Conservation (phyloP, 1,284 basidiomycete genomes). For the Bondarzewia mesenterica region DNA sequence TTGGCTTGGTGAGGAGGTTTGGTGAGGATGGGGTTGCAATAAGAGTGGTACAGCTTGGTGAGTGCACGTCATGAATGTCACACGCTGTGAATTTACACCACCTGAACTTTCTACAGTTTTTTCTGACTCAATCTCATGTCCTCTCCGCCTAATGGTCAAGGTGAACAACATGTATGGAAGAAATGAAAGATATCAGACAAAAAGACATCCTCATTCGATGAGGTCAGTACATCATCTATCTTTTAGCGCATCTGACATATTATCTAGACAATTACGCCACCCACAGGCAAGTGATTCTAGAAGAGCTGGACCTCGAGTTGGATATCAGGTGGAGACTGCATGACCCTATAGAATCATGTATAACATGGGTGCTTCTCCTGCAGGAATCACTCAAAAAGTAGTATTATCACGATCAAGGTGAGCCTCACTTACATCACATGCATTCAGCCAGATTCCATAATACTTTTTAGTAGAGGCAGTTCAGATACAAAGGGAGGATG, state of each 20-base stretch:
- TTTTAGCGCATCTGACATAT: background rate
- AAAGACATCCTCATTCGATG: too few species aligned
- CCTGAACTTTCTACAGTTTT: too few species aligned
- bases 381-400: constrained; percentile 38
- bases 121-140: too few species aligned
- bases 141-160: too few species aligned
- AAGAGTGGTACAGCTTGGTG: too few species aligned
- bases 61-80: too few species aligned
- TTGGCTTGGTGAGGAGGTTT: background rate
- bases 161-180: too few species aligned
- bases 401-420: constrained; percentile 18
- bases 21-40: background rate
- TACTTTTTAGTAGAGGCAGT: too few species aligned
- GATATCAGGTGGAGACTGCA: constrained; percentile 46
- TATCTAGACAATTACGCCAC: background rate
- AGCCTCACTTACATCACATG: background rate
- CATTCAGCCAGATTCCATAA: too few species aligned
- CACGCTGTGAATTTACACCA: too few species aligned
- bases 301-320: constrained; percentile 62
- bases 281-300: constrained; percentile 21
- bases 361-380: constrained; percentile 57
- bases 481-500: too few species aligned
- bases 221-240: background rate
- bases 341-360: constrained; percentile 49
- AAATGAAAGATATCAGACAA: background rate